Evolutionary conservation across 495 filamentous ascomycete genomes (phyloP).

Genomic region (Penicillium manginii): DNA sequence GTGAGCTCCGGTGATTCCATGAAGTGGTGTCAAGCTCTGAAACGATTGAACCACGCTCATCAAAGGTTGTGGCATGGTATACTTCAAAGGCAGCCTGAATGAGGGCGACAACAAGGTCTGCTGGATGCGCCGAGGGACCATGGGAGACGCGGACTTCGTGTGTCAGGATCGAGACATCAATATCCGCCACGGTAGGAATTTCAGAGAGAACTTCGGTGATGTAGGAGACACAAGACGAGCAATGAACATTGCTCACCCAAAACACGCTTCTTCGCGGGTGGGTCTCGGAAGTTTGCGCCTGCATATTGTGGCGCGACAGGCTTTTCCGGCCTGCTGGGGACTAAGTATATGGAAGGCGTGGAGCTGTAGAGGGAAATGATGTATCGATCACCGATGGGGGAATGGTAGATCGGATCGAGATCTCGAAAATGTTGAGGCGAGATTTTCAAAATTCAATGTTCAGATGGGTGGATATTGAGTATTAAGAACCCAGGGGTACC

Average conservation of each 20-base stretch:
- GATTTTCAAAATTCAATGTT: background rate
- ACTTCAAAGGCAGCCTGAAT: slow-evolving; percentile 57
- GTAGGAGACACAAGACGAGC: slow-evolving; percentile 56
- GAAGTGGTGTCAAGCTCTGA: slow-evolving; percentile 40
- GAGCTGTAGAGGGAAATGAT: background rate
- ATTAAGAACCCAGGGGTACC: slow-evolving; percentile 6
- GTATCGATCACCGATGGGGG: background rate
- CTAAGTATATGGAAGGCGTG: background rate
- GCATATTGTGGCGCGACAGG: slow-evolving; percentile 15
- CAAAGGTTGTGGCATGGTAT: slow-evolving; percentile 47
- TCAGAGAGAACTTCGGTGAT: slow-evolving; percentile 46
- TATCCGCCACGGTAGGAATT: slow-evolving; percentile 34
- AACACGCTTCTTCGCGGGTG: slow-evolving; percentile 38
- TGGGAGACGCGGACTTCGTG: slow-evolving; percentile 50
- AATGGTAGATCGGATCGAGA: background rate
- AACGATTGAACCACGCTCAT: slow-evolving; percentile 30
- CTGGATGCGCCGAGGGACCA: slow-evolving; percentile 28
- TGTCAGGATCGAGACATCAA: slow-evolving; percentile 51
- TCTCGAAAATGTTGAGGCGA: background rate
- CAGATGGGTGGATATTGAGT: background rate
- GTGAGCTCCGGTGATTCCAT: slow-evolving; percentile 34
- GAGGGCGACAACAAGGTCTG: slow-evolving; percentile 42
- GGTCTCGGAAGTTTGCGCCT: slow-evolving; percentile 6
- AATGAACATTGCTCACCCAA: slow-evolving; percentile 56
- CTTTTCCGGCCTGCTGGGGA: background rate